A percentile compares a stretch with the other conserved stretches of the same genome.
Conservation (phyloP, 2,329 filamentous ascomycete genomes). For the Penicillium olsonii region DNA sequence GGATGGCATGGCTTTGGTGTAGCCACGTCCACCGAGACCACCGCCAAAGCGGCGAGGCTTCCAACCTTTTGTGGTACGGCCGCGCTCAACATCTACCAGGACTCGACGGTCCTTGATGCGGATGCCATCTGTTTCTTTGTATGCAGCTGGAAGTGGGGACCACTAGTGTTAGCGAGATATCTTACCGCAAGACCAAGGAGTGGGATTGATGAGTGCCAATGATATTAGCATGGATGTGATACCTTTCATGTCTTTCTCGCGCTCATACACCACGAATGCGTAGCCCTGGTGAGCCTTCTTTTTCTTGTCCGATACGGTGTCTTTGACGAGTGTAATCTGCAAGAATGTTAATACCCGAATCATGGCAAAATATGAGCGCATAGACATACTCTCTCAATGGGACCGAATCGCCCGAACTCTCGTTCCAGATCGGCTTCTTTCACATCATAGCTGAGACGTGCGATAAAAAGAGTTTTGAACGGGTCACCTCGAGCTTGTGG, state of each 20-base stretch:
- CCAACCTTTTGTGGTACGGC: slow-evolving; percentile 92
- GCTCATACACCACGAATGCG: slow-evolving; percentile 94
- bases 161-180: slow-evolving; percentile 39
- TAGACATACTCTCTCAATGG: slow-evolving; percentile 78
- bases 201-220: slow-evolving; percentile 4
- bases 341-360: slow-evolving; percentile 19
- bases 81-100: slow-evolving; percentile 93
- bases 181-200: slow-evolving; percentile 15
- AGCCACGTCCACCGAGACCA: slow-evolving; percentile 86
- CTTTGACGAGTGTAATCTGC: slow-evolving; percentile 83
- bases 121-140: slow-evolving; percentile 84
- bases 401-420: slow-evolving; percentile 90
- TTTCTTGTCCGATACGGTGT: slow-evolving; percentile 68
- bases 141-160: slow-evolving; percentile 71
- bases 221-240: slow-evolving; percentile 39
- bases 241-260: slow-evolving; percentile 99
- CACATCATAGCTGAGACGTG: slow-evolving; percentile 84
- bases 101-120: slow-evolving; percentile 90
- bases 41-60: slow-evolving; percentile 88
- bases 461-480: slow-evolving; percentile 92
- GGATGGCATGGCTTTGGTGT: slow-evolving; percentile 77
- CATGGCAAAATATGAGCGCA: neutral
- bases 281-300: slow-evolving; percentile 85
- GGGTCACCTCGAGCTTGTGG: slow-evolving; percentile 88
- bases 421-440: slow-evolving; percentile 87